These are phyloP conservation scores for Harringtonia aguacate DNA, from an alignment of 2,329 filamentous ascomycete genomes.

Conservation along the genomic window DNA sequence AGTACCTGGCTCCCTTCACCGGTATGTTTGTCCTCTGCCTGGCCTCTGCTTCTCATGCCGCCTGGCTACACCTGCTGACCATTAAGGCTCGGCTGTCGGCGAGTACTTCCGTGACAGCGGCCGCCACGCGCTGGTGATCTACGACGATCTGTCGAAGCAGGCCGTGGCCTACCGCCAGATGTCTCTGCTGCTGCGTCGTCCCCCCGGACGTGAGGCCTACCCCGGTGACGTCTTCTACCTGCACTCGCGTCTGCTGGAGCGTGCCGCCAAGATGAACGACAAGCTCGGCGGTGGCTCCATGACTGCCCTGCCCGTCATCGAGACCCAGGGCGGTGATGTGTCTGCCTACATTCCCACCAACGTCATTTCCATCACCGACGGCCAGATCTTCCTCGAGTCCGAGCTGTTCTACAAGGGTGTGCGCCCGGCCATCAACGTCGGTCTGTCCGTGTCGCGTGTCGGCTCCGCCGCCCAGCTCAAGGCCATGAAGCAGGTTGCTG, in stretches of 20 bases:
- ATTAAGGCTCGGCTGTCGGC: conserved; percentile 27
- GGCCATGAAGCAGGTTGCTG: conserved; percentile 99
- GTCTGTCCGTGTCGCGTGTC: conserved; percentile 99
- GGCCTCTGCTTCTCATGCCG: neutral
- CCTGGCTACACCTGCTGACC: conserved; percentile 11
- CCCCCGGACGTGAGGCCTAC: conserved; percentile 98
- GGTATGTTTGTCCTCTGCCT: conserved; percentile 25
- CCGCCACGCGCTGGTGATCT: conserved; percentile 83
- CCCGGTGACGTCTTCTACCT: conserved; percentile 99
- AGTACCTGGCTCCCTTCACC: conserved; percentile 92
- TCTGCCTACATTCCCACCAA: conserved; percentile 99
- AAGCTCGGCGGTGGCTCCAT: conserved; percentile 91
- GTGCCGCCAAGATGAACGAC: conserved; percentile 98
- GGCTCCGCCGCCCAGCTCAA: conserved; percentile 98
- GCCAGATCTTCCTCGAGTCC: conserved; percentile 98
- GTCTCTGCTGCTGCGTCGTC: conserved; percentile 95
- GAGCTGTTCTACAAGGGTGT: conserved; percentile 99
- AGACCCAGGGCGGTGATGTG: conserved; percentile 99
- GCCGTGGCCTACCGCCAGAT: conserved; percentile 97
- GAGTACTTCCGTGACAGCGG: conserved; percentile 77
- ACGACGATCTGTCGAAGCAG: conserved; percentile 95
- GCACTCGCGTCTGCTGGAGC: conserved; percentile 97
- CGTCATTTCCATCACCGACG: conserved; percentile 99
- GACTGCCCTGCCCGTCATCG: conserved; percentile 94
- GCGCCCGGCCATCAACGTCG: conserved; percentile 99